Percentiles rank a stretch among this genome's conserved stretches.
Evolutionary conservation across 2,329 filamentous ascomycete species (phyloP).

Genomic region (Eutypella sp.): DNA sequence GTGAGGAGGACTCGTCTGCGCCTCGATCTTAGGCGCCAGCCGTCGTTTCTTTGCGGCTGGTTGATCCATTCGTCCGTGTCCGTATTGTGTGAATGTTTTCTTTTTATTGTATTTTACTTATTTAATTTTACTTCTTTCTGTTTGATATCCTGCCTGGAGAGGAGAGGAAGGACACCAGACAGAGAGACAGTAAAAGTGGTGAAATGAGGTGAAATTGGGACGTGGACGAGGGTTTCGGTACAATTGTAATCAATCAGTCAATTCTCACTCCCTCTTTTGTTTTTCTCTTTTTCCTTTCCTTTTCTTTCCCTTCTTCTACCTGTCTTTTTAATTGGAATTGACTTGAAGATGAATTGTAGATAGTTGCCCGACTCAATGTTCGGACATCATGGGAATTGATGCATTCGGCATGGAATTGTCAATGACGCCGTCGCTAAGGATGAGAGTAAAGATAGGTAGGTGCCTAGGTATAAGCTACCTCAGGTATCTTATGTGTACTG

Average conservation of each 20-base stretch:
- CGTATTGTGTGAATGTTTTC: background rate
- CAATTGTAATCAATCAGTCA: too few relatives aligned
- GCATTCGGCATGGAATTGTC: background rate
- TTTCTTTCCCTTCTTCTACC: too few relatives aligned
- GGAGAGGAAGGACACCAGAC: background rate
- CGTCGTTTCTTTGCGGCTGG: conserved; percentile 36
- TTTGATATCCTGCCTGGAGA: too few relatives aligned
- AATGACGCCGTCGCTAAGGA: background rate
- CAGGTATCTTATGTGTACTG: too few relatives aligned
- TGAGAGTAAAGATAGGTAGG: background rate
- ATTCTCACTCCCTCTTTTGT: too few relatives aligned
- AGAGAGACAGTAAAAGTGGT: too few relatives aligned
- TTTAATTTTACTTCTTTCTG: too few relatives aligned
- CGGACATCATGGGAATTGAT: background rate
- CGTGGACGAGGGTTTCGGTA: too few relatives aligned
- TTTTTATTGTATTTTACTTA: background rate
- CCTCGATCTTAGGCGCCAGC: conserved; percentile 31
- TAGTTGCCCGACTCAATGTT: background rate
- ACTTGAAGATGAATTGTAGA: background rate
- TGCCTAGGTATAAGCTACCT: too few relatives aligned
- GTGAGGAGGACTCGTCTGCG: conserved; percentile 25
- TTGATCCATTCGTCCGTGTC: conserved; percentile 24
- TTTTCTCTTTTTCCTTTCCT: too few relatives aligned
- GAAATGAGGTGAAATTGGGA: too few relatives aligned
- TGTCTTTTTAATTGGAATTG: background rate